phyloP scores from a whole-genome alignment of 192 early-diverging fungal species.

The Powellomyces hirtus region DNA sequence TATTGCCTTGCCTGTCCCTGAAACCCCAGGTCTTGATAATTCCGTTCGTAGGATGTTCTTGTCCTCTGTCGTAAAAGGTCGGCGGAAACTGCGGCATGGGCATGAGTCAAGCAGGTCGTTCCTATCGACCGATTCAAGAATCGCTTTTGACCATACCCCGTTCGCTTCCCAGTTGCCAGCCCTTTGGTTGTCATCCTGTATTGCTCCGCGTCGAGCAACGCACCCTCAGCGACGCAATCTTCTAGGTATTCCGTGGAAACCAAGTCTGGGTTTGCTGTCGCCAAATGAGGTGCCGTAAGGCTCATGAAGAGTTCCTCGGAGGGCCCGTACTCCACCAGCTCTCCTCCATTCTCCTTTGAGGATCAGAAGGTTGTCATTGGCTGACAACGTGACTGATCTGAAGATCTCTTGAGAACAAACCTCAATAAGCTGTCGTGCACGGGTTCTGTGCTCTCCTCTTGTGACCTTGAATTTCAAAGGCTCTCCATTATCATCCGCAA shows the following conservation, averaged over 20 bases:
- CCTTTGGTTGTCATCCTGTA: background rate
- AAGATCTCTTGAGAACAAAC: background rate
- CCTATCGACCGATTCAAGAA: background rate
- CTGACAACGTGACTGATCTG: background rate
- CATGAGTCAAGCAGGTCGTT: too few relatives aligned
- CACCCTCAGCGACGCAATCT: background rate
- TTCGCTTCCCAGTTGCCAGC: background rate
- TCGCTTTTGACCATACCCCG: background rate
- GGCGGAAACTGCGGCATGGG: too few relatives aligned
- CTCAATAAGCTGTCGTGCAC: conserved; percentile 1
- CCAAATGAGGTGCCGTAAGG: background rate
- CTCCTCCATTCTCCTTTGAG: conserved; percentile 2
- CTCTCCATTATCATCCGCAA: background rate
- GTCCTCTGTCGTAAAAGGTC: too few relatives aligned
- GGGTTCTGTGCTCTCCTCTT: background rate
- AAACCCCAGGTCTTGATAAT: too few relatives aligned
- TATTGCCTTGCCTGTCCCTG: too few relatives aligned
- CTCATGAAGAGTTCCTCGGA: background rate
- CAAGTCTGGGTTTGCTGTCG: background rate
- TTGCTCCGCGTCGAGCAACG: background rate
- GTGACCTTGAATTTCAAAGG: conserved; percentile 13
- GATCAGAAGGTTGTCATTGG: background rate
- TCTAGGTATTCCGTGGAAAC: conserved; percentile 4
- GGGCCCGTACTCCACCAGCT: background rate
- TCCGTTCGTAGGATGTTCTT: too few relatives aligned